Evolutionary conservation across 2,329 filamentous ascomycete species (phyloP), one percentile per base, ranked within the genome.

Genomic region (Arthrobotrys sinensis): DNA sequence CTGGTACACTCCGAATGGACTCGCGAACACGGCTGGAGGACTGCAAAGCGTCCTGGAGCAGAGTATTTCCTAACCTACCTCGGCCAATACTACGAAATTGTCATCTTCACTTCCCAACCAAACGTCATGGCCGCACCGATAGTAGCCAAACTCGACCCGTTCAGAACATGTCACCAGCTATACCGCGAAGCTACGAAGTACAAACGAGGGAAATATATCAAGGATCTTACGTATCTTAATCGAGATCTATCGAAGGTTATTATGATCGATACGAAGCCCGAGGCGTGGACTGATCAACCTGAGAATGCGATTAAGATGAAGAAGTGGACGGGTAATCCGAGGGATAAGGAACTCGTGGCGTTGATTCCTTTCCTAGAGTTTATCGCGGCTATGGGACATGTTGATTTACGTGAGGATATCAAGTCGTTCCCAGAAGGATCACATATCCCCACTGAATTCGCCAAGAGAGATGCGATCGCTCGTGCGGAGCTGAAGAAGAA

Each of bases 201-300:
- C 84, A 92, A 97, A 85, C 92, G 97, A 80, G 96, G 96, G 80
- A 93, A 97, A 85, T 94, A 98, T 83, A 89, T 99, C 85, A 99
- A 99, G 93, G 96, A 99, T 83, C 90, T 99, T n/a, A 94, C 94
- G 1, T 98, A 97, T 85, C 90, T 99, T 60, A 99, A 99, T 87
- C 93, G 96, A 76, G 94, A 97, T 83, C 89, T 97, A 38, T 96
- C 92, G 81, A 98, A 98, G 86, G 93, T 97, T 60, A 93, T 99
- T 83, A 91, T 99, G 82, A 89, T 99, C 82, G 96, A 99, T 84
- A 97, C 93, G 57, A 91, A 96, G 80, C 86, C 91, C 45, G 86
- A 89, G 46, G 93, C 97, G 82, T 93, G 95, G 78, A 91, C 92
- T 82, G 89, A 92, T 80, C 96, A 99, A 83, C 96, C 96, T n/a